Conservation (phyloP, 1,284 basidiomycete genomes). For the Malassezia yamatoensis region DNA sequence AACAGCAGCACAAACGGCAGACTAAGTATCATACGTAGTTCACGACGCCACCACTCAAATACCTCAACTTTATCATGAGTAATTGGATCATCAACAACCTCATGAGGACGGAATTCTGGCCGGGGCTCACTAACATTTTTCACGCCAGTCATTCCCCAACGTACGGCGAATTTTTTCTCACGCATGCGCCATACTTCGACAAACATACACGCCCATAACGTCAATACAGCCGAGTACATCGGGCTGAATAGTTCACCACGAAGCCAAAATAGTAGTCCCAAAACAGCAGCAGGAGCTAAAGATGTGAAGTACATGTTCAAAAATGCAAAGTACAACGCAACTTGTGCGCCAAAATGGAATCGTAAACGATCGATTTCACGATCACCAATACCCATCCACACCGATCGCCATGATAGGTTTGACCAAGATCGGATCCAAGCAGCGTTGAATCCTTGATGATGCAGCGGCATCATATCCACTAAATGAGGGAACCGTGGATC, state of each 20-base stretch:
- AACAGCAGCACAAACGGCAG: constrained; percentile 71
- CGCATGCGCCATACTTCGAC: constrained; percentile 44
- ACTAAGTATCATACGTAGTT: constrained; percentile 61
- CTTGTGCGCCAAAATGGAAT: constrained; percentile 43
- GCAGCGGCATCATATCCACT: constrained; percentile 40
- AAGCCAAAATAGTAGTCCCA: constrained; percentile 34
- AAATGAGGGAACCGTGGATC: constrained; percentile 34
- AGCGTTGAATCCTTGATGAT: constrained; percentile 35
- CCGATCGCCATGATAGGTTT: constrained; percentile 21
- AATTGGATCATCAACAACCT: constrained; percentile 23
- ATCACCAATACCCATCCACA: constrained; percentile 24
- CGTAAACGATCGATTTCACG: constrained; percentile 39
- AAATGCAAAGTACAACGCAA: constrained; percentile 46
- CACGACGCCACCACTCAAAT: constrained; percentile 45
- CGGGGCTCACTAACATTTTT: constrained; percentile 24
- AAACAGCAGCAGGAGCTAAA: constrained; percentile 27
- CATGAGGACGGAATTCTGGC: constrained; percentile 30
- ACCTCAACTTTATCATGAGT: constrained; percentile 42
- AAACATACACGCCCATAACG: constrained; percentile 35
- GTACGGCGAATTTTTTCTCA: constrained; percentile 39
- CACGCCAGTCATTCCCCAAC: constrained; percentile 42
- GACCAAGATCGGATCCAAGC: constrained; percentile 38
- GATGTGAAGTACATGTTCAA: constrained; percentile 41
- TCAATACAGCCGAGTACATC: constrained; percentile 33
- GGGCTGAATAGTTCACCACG: constrained; percentile 25